Percentiles rank a stretch among this genome's conserved stretches.
Evolutionary conservation across 2,329 filamentous ascomycete species (phyloP).

Genomic region (Leptographium galeiforme): DNA sequence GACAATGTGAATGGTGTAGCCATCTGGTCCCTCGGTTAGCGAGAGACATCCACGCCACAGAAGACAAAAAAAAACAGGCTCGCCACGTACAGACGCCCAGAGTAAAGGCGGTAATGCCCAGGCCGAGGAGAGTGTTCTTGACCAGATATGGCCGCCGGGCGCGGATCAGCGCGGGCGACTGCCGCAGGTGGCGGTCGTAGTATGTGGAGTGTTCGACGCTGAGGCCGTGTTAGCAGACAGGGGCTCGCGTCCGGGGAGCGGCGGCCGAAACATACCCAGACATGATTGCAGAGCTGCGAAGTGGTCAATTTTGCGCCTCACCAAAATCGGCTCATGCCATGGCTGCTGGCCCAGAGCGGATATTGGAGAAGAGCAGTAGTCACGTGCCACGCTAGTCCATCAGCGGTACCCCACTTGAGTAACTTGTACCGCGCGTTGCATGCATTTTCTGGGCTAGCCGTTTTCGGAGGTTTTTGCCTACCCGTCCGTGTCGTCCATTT

Average conservation of each 20-base stretch:
- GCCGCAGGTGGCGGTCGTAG: constrained; percentile 78
- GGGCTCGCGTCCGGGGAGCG: neutral
- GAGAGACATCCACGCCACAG: neutral
- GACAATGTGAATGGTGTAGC: constrained; percentile 63
- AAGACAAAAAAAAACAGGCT: too few species aligned
- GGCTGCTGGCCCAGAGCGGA: neutral
- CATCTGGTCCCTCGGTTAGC: constrained; percentile 24
- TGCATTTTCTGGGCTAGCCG: neutral
- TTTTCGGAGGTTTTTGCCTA: neutral
- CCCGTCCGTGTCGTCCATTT: neutral
- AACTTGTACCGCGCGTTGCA: too few species aligned
- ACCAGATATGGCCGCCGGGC: constrained; percentile 82
- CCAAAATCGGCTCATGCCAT: neutral
- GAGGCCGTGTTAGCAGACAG: neutral
- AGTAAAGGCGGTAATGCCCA: constrained; percentile 62
- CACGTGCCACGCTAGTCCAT: too few species aligned
- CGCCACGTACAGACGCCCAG: constrained; percentile 69
- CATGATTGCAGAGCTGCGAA: constrained; percentile 1
- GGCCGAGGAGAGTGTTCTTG: constrained; percentile 73
- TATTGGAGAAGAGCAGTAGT: too few species aligned
- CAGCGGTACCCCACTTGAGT: neutral
- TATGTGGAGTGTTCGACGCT: constrained; percentile 53
- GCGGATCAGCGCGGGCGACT: constrained; percentile 79
- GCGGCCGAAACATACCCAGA: constrained; percentile 5
- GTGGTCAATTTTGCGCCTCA: neutral